Evolutionary conservation across 1,284 basidiomycete genomes (phyloP), one percentile per base, ranked within the genome.

Genomic region (Microbotryum intermedium): DNA sequence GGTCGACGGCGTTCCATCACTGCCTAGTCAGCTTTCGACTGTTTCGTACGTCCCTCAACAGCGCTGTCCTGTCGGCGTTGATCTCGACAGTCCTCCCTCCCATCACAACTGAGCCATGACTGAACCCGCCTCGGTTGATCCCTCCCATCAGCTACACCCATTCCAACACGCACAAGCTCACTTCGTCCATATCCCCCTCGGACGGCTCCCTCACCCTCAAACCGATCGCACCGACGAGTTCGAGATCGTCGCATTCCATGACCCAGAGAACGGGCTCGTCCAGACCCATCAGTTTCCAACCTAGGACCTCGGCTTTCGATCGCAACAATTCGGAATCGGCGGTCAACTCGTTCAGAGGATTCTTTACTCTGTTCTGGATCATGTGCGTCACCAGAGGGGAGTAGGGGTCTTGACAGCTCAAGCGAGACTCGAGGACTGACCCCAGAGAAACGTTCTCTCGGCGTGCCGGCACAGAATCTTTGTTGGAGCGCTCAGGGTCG

Each of bases 281-380:
- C 0, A 46, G 57, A 1, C 50, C 57, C 4, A 56, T 56, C 69
- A 84, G 84, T 26, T 95, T 95, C 74, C 81, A 84, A 1, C 90
- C 92, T 6, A 81, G 92, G 57, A 83, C 84, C 59, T 90, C 88
- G 4, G 80, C 80, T 56, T 90, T 97, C 71, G 91, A 97, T 75
- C 85, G 83, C 49, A 79, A 80, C 60, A 92, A 94, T 72, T 82
- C 83, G 67, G 75, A 75, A 16, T 85, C 85, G 20, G 82, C 82
- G 45, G 76, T 81, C 10, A 92, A 97, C 75, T 84, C 91, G 73
- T 94, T 97, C 73, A 82, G 92, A 68, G 92, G 92, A 1, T 95
- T 95, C 79, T 95, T 91, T 76, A 83, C 86, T 2, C 81, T 97
- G 56, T 95, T 95, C 76, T 95, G 92, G 80, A 77, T 80, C 53